phyloP scores from a whole-genome alignment of 257 asterid species.

The Solanum sitiens region DNA sequence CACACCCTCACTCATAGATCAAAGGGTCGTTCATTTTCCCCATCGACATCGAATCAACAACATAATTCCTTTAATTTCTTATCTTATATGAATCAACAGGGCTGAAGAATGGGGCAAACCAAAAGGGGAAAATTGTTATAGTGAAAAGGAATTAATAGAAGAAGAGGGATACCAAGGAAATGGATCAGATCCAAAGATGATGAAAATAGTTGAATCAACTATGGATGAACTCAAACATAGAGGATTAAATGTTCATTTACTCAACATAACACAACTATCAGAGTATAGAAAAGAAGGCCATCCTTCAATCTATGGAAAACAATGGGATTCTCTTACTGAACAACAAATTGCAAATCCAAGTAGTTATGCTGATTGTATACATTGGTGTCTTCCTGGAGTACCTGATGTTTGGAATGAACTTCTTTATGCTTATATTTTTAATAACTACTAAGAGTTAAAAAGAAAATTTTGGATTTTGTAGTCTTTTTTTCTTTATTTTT shows the following conservation, averaged over 20 bases:
- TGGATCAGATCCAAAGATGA: constrained; percentile 73
- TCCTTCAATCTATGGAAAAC: constrained; percentile 69
- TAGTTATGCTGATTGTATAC: constrained; percentile 67
- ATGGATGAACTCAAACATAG: constrained; percentile 33
- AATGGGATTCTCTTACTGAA: constrained; percentile 55
- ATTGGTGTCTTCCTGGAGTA: constrained; percentile 96
- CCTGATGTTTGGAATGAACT: constrained; percentile 94
- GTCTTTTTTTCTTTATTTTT: neutral
- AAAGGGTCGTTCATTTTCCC: neutral
- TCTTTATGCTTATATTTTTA: constrained; percentile 42
- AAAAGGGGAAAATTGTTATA: constrained; percentile 41
- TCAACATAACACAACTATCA: constrained; percentile 71
- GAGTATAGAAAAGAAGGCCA: constrained; percentile 87
- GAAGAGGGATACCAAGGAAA: constrained; percentile 48
- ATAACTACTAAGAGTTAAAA: neutral
- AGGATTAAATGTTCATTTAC: constrained; percentile 47
- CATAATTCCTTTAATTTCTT: neutral
- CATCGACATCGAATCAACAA: neutral
- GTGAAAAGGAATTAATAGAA: constrained; percentile 36
- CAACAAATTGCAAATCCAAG: constrained; percentile 47
- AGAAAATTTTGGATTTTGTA: neutral
- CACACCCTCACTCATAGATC: neutral
- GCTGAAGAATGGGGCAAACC: constrained; percentile 73
- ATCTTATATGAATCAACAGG: constrained; percentile 14
- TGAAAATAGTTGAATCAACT: constrained; percentile 49